A percentile compares a stretch with the other conserved stretches of the same genome.
Evolutionary conservation across 2,329 filamentous ascomycete genomes (phyloP).

Genomic region (Botryotinia globosa): DNA sequence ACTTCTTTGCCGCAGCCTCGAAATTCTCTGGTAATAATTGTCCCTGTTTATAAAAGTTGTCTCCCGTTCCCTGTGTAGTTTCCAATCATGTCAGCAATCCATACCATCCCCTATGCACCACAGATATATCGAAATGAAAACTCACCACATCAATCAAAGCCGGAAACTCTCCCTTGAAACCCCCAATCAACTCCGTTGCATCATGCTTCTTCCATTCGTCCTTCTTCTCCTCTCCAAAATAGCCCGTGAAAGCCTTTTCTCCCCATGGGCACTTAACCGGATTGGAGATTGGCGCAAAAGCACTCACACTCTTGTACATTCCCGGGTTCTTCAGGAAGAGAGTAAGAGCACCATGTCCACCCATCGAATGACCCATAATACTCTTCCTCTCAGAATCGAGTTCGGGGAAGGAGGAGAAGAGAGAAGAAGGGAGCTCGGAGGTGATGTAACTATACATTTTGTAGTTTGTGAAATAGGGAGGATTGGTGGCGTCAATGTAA

Average conservation of each 20-base stretch:
- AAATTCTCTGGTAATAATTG: conserved; percentile 96
- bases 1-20: conserved; percentile 71
- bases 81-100: background rate
- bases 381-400: conserved; percentile 70
- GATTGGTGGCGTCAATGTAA: conserved; percentile 81
- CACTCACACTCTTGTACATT: conserved; percentile 82
- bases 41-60: conserved; percentile 94
- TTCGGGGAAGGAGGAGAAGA: conserved; percentile 69
- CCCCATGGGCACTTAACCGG: conserved; percentile 87
- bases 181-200: conserved; percentile 81
- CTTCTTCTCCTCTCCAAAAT: conserved; percentile 73
- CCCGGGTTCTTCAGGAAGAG: conserved; percentile 90
- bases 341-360: conserved; percentile 90
- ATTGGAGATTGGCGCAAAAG: conserved; percentile 88
- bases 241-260: conserved; percentile 89
- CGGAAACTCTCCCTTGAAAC: conserved; percentile 68
- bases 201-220: conserved; percentile 86
- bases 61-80: conserved; percentile 70
- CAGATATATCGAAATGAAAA: conserved; percentile 29
- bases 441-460: conserved; percentile 93
- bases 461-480: conserved; percentile 76
- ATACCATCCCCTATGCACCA: background rate
- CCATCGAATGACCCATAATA: conserved; percentile 96
- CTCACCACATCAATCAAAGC: conserved; percentile 82
- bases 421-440: conserved; percentile 74